Evolutionary conservation across 495 filamentous ascomycete species (phyloP), one percentile per base, ranked within the genome.

Genomic region (Aspergillus leporis): DNA sequence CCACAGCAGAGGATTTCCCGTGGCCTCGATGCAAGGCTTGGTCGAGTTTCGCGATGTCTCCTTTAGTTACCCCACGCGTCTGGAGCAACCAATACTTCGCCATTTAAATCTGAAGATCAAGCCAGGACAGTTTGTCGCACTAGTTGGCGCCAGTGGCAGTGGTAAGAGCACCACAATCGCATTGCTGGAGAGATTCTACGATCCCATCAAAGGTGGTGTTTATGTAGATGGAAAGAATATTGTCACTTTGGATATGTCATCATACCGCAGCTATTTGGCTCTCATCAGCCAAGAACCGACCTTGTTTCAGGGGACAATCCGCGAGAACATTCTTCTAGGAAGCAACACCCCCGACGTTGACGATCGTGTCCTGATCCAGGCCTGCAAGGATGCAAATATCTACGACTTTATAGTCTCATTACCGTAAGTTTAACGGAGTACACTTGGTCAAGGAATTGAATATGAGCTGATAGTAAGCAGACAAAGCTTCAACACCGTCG

Each of bases 361-460:
- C 0, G 90, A 95, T 22, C 84, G 83, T 36, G 77, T 78, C 7
- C 79, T 96, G 21, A 77, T 86, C 50, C 79, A 85, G 56, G 90
- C 88, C n/a, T 93, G 90, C 75, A 85, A 83, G 57, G 88, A 92
- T 66, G 92, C 92, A 23, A 96, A 95, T 62, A 96, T 96, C 62
- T 91, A 92, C 69, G 90, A 94, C 62, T 96, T 95, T 71, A 92
- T 96, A 69, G 79, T 87, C 63, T 87, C 86, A 22, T 68, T 87
- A 9, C 85, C 86, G 63, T 75, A 65, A 61, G 72, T 61, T 18
- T 66, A 23, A n/a, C n/a, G n/a, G n/a, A n/a, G n/a, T n/a, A n/a
- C n/a, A n/a, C n/a, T n/a, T n/a, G n/a, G 41, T 12, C 53, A 19
- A 7, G 16, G 16, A 13, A 32, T 8, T 14, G 38, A 18, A 18